Conservation (phyloP, 2,329 filamentous ascomycete genomes). For the Domatiomyces globalis region DNA sequence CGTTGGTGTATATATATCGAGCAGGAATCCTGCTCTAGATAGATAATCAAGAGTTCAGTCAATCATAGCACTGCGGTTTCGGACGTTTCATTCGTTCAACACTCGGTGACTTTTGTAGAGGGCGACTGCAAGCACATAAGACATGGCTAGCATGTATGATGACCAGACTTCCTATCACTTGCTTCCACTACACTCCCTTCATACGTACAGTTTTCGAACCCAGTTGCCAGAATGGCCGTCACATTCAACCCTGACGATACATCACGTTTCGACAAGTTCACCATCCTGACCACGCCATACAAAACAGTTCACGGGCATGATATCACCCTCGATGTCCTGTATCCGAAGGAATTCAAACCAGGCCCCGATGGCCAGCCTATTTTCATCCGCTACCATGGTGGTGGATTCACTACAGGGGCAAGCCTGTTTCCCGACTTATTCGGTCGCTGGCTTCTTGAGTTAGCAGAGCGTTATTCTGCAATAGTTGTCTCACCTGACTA, state of each 20-base stretch:
- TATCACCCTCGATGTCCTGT: constrained; percentile 23
- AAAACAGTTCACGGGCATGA: constrained; percentile 27
- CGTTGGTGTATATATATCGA: too few species aligned
- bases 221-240: too few species aligned
- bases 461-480: constrained; percentile 27
- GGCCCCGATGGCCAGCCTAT: constrained; percentile 24
- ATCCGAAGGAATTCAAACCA: constrained; percentile 25
- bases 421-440: constrained; percentile 20
- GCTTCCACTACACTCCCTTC: too few species aligned
- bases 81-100: too few species aligned
- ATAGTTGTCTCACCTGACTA: constrained; percentile 37
- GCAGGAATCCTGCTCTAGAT: too few species aligned
- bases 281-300: constrained; percentile 28
- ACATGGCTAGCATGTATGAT: too few species aligned
- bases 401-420: constrained; percentile 27
- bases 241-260: constrained; percentile 1
- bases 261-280: constrained; percentile 24
- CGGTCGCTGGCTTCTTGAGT: constrained; percentile 26
- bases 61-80: too few species aligned
- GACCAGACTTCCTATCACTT: too few species aligned
- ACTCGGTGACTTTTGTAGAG: too few species aligned
- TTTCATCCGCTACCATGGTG: constrained; percentile 33
- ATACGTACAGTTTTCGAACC: too few species aligned
- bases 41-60: too few species aligned
- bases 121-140: too few species aligned